Evolutionary conservation across 495 filamentous ascomycete genomes (phyloP), one percentile per base, ranked within the genome.

Genomic region (Hypoxylon perforatum): DNA sequence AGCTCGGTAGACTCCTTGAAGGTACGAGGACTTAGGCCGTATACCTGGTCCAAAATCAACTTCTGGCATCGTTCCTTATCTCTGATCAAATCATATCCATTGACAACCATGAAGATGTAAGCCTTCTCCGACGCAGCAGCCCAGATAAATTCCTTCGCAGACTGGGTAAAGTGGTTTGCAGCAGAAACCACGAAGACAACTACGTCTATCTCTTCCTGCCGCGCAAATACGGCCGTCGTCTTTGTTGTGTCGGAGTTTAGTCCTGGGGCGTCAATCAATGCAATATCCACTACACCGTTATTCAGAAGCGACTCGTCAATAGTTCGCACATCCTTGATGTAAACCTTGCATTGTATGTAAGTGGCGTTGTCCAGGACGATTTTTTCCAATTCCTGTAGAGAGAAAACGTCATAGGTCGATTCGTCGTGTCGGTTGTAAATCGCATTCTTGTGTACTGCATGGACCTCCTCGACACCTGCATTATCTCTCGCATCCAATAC

Each of bases 81-180:
- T 61, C 88, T 84, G 69, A 99, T 97, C 63, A 91, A 90, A 76
- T 99, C 96, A 69, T 92, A 99, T 28, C 94, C 93, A 74, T 99
- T 99, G 48, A 98, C 95, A 8, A 98, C 95, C 80, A 99, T 95
- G 81, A 99, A 99, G 67, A 99, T 94, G 71, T 99, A 98, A 11
- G 94, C 94, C 73, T 99, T 99, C 73, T 99, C 95, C 45, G 93
- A 87, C 12, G 95, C 96, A 9, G 95, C 95, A 56, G 94, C 94
- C 80, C 91, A 88, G 62, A 99, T 97, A 73, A 99, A 99, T 64
- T 99, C 93, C 73, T 92, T 97, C 10, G 96, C 94, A 3, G 94
- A 95, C 48, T 93, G 86, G 1, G 95, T 99, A 75, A 99, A 98
- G 75, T 97, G 96, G 69, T 99, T 98, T 38, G 93, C 93, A 12